Evolutionary conservation across 2,329 filamentous ascomycete species (phyloP).

Genomic region (Aspergillus versicolor): DNA sequence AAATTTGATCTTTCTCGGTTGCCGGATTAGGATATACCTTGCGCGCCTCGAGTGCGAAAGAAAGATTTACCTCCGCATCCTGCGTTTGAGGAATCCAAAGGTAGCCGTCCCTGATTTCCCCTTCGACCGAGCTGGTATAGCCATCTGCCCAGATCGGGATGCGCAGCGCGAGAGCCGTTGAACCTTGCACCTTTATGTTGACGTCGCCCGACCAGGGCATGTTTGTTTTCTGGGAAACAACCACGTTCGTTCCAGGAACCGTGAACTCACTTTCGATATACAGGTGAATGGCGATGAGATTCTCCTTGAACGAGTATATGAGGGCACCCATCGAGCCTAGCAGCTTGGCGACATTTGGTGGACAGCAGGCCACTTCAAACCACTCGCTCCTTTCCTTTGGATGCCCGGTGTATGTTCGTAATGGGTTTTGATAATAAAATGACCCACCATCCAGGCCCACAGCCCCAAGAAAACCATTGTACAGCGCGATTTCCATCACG

Average conservation of each 20-base stretch:
- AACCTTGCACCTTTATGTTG: constrained; percentile 43
- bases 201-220: constrained; percentile 60
- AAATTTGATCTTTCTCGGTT: constrained; percentile 32
- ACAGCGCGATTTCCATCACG: constrained; percentile 61
- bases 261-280: constrained; percentile 30
- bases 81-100: constrained; percentile 44
- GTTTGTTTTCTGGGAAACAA: constrained; percentile 51
- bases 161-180: constrained; percentile 38
- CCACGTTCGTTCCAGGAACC: constrained; percentile 30
- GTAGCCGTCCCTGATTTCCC: constrained; percentile 50
- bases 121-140: constrained; percentile 4
- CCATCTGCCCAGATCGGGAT: constrained; percentile 52
- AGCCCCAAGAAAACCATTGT: constrained; percentile 60
- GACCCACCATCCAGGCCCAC: constrained; percentile 57
- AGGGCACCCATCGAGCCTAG: constrained; percentile 43
- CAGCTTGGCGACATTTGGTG: constrained; percentile 58
- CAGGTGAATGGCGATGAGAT: constrained; percentile 4
- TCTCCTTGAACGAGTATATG: constrained; percentile 15
- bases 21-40: constrained; percentile 29
- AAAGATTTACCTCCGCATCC: neutral
- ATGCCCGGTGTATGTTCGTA: constrained; percentile 54
- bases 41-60: neutral
- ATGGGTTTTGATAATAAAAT: constrained; percentile 64
- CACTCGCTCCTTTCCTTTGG: constrained; percentile 54
- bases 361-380: constrained; percentile 62